phyloP scores from a whole-genome alignment of 257 asterid species.

The Buddleja alternifolia region DNA sequence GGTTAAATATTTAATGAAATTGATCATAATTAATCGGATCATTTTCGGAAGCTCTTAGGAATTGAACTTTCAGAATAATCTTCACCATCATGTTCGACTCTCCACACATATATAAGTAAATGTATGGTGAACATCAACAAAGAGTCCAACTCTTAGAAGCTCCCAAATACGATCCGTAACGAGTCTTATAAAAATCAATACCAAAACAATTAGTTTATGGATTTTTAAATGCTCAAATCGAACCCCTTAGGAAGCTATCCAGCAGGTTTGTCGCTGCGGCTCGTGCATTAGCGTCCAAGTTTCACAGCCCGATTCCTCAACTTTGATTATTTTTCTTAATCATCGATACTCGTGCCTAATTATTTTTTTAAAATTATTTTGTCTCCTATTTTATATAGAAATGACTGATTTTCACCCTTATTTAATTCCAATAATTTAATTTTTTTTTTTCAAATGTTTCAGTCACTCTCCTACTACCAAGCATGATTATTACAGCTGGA shows the following conservation, averaged over 20 bases:
- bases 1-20: too few relatives aligned
- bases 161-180: too few relatives aligned
- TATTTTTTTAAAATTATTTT: too few relatives aligned
- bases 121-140: too few relatives aligned
- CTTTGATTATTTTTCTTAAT: conserved; percentile 21
- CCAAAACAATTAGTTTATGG: background rate
- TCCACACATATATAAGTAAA: too few relatives aligned
- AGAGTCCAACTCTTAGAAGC: too few relatives aligned
- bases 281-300: conserved; percentile 59
- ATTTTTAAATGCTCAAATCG: conserved; percentile 9
- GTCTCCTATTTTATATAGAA: background rate
- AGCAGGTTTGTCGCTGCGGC: conserved; percentile 61
- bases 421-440: background rate
- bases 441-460: conserved; percentile 19
- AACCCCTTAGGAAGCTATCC: conserved; percentile 47
- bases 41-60: too few relatives aligned
- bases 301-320: conserved; percentile 43
- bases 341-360: conserved; percentile 41
- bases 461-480: conserved; percentile 31
- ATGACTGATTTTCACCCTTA: conserved; percentile 18
- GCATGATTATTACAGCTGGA: conserved; percentile 50
- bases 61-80: too few relatives aligned
- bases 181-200: too few relatives aligned
- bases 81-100: too few relatives aligned
- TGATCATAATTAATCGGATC: too few relatives aligned